Evolutionary conservation across 2,329 filamentous ascomycete species (phyloP), one percentile per base, ranked within the genome.

Genomic region (Cladosporium cucumerinum): DNA sequence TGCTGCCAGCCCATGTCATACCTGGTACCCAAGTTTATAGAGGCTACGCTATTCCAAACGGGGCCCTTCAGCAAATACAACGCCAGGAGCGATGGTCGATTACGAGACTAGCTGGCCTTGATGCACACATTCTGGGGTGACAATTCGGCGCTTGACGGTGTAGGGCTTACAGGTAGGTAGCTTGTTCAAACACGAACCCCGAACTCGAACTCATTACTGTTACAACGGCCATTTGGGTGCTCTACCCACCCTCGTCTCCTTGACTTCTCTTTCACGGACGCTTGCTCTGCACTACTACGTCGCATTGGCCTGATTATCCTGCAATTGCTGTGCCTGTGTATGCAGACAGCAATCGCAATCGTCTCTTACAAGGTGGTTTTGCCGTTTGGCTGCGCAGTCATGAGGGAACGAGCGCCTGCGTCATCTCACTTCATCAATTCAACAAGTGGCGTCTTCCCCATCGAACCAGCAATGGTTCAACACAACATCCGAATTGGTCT

Each of bases 401-500:
- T 32, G 2, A 34, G n/a, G 26, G 28, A 30, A 30, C 26, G 26
- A 21, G 12, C 14, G 51, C 51, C 28, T 54, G 14, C 6, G 25
- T 1, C 0, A 21, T 32, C 12, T 21, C 18, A 21, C 51, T 54
- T 54, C 28, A 32, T 54, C 1, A 18, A n/a, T 3, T 4, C 51
- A 54, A 4, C 18, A 1, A 14, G 26, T 21, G 4, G 28, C 26
- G 2, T 8, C 28, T 32, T 14, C 26, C 28, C 21, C 51, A 54
- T 54, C 51, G 26, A 52, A 32, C 26, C 16, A 32, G 30, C 30
- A 14, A 10, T 21, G 11, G 16, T 54, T 54, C 51, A 0, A 32
- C n/a, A 25, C n/a, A 46, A 46, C 10, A 57, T 57, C 54, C 54
- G 54, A 57, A 36, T 36, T 57, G 54, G 54, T 57, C 54, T 57